A percentile compares a stretch with the other conserved stretches of the same genome.
These are phyloP conservation scores for Ascochyta rabiei DNA, from an alignment of 2,329 filamentous ascomycete genomes.

Conservation along the genomic window DNA sequence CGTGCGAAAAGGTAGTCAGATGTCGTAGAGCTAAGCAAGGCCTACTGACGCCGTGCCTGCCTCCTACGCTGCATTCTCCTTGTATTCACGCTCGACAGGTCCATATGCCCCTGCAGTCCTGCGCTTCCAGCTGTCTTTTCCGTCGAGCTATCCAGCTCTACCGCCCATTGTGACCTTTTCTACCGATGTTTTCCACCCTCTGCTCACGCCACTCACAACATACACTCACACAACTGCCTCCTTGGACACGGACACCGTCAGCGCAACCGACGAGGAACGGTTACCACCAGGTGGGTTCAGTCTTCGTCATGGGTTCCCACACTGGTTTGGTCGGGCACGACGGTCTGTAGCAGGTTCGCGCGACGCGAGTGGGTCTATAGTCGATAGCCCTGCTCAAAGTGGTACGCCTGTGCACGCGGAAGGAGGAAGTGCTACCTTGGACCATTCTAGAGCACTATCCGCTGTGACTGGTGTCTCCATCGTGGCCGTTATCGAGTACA, in stretches of 20 bases:
- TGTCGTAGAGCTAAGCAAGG: conserved; percentile 21
- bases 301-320: conserved; percentile 85
- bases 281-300: conserved; percentile 90
- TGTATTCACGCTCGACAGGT: conserved; percentile 60
- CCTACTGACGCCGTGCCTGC: conserved; percentile 15
- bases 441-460: conserved; percentile 7
- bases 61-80: conserved; percentile 3
- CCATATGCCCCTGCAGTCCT: conserved; percentile 88
- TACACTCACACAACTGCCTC: conserved; percentile 85
- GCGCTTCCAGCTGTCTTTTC: conserved; percentile 89
- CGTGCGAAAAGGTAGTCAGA: conserved; percentile 75
- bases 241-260: conserved; percentile 77
- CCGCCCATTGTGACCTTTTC: conserved; percentile 87
- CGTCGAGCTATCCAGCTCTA: conserved; percentile 75
- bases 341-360: conserved; percentile 39
- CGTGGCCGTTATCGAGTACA: conserved; percentile 74
- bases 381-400: conserved; percentile 26
- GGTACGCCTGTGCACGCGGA: conserved; percentile 24
- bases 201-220: conserved; percentile 91
- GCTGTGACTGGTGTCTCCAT: conserved; percentile 32
- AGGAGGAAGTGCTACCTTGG: conserved; percentile 15
- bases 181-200: conserved; percentile 92
- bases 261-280: conserved; percentile 80
- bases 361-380: conserved; percentile 40
- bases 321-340: conserved; percentile 72